Base-by-base conservation (phyloP, 2,329 filamentous ascomycete species). In the Chrysosporium queenslandicum region DNA sequence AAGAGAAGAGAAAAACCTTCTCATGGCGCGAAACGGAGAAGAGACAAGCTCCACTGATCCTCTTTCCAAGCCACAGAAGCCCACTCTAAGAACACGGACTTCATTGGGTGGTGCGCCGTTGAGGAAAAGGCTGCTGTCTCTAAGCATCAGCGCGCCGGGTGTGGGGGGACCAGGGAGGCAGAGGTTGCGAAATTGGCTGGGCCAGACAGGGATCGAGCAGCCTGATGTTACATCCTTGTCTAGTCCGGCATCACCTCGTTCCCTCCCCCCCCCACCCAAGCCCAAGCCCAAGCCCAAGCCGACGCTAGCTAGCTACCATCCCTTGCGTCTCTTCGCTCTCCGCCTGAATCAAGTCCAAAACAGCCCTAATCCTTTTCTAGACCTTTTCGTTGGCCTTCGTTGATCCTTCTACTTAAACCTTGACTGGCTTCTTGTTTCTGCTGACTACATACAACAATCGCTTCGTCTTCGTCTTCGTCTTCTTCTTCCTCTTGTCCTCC, bases 371-470 rank as follows among this genome's bases (percentile, higher is more conserved):
- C 55, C 45, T 52, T 55, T 58, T 58, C 53, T 56, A 49, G 41
- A 54, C 51, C 49, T 52, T 50, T n/a, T n/a, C 56, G 48, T 51
- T 53, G 37, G 47, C 46, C 52, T 55, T 55, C 57, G 56, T 58
- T 56, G 54, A 56, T 56, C 54, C 54, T 50, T 56, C 49, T 53
- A 52, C 50, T 50, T 50, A 46, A 52, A 52, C 42, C 50, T 46
- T 46, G 50, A 29, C 14, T 11, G 40, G 30, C 48, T 34, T 50
- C 48, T 50, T 50, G 50, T 52, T 46, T 52, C 50, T 46, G 32
- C 42, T 45, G n/a, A n/a, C n/a, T 51, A 43, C 39, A 51, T 51
- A 34, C 40, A 27, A 43, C 18, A 11, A 8, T 16, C 16, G 7
- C 30, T 49, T 25, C 46, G 40, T 37, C n/a, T 36, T 56, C 50